Conservation (phyloP, 2,329 filamentous ascomycete species). For the Fusarium sp. region DNA sequence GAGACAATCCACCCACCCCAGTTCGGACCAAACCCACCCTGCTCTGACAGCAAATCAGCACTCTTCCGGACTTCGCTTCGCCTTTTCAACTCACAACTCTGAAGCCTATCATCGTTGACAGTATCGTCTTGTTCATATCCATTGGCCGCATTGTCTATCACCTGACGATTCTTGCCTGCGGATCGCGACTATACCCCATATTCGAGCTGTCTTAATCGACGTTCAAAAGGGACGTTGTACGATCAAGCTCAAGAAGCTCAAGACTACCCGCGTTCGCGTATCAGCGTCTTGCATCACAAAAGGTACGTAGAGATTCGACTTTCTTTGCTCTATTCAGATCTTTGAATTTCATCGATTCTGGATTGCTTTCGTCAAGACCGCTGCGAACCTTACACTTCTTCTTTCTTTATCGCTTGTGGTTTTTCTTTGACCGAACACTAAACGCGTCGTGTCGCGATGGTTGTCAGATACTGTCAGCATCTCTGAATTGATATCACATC, state of each 20-base stretch:
- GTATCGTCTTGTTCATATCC: conserved; percentile 53
- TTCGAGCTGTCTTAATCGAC: conserved; percentile 41
- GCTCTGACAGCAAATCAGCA: conserved; percentile 63
- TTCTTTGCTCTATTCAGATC: neutral
- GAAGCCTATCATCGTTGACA: conserved; percentile 65
- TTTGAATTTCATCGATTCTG: neutral
- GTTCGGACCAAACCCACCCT: conserved; percentile 44
- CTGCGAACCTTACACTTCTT: neutral
- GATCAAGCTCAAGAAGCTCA: conserved; percentile 35
- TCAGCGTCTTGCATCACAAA: conserved; percentile 38
- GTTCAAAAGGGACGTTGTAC: conserved; percentile 31
- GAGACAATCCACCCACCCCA: conserved; percentile 46
- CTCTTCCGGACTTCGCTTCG: conserved; percentile 52
- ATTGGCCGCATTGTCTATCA: conserved; percentile 63
- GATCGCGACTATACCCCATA: conserved; percentile 47
- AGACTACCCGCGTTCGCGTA: conserved; percentile 36
- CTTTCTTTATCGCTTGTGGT: neutral
- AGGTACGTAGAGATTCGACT: conserved; percentile 41
- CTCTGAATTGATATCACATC: neutral
- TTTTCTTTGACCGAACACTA: neutral
- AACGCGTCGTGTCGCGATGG: conserved; percentile 25
- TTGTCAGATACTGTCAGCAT: conserved; percentile 18
- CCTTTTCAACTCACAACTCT: conserved; percentile 54
- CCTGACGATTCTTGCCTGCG: conserved; percentile 60
- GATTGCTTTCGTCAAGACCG: neutral